Conservation (phyloP, 1,284 basidiomycete genomes). For the Naganishia sp. region DNA sequence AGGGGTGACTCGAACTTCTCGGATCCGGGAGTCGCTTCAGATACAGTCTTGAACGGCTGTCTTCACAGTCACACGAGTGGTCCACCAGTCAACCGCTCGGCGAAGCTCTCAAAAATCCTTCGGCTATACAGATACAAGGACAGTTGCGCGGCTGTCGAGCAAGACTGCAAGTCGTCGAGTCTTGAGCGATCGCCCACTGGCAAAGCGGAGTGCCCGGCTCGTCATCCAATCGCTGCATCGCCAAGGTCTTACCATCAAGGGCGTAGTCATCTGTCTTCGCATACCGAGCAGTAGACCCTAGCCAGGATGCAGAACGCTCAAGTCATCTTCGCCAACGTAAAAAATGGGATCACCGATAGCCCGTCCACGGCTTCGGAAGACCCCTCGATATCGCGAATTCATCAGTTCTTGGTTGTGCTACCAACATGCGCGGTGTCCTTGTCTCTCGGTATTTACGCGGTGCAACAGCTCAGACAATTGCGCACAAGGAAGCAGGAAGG, state of each 20-base stretch:
- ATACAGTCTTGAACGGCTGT: too few relatives aligned
- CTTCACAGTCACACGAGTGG: too few relatives aligned
- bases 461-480: background rate
- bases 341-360: background rate
- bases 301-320: conserved; percentile 5
- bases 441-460: conserved; percentile 6
- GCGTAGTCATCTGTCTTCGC: too few relatives aligned
- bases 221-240: background rate
- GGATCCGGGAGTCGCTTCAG: too few relatives aligned
- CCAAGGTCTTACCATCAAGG: background rate
- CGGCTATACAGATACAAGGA: too few relatives aligned
- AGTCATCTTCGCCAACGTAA: background rate
- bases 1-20: too few relatives aligned
- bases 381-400: conserved; percentile 12
- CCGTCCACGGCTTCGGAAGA: background rate
- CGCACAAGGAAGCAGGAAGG: background rate
- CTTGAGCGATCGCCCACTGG: too few relatives aligned
- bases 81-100: too few relatives aligned
- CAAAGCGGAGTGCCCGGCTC: too few relatives aligned
- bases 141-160: too few relatives aligned
- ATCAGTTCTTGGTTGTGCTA: conserved; percentile 23
- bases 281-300: background rate
- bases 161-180: too few relatives aligned
- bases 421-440: conserved; percentile 6
- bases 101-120: too few relatives aligned